A percentile compares a stretch with the other conserved stretches of the same genome.
Evolutionary conservation across 208 protist species (phyloP).

Genomic region (Sergeia podlipaevii): DNA sequence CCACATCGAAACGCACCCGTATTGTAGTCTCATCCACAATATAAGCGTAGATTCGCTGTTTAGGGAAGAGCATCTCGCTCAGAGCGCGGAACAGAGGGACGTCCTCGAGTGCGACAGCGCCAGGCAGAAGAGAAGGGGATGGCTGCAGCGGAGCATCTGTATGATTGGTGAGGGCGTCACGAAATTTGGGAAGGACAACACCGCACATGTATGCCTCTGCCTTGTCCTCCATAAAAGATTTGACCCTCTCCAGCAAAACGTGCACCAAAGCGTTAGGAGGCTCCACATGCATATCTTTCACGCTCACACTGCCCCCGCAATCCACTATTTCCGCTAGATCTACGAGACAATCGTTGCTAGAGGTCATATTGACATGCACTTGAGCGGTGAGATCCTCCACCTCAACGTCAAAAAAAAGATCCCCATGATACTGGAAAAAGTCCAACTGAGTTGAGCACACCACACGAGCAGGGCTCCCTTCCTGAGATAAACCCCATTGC

Average conservation of each 20-base stretch:
- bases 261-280: slow-evolving; percentile 23
- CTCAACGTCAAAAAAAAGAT: not conserved
- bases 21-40: too few species aligned
- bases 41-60: too few species aligned
- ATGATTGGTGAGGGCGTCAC: slow-evolving; percentile 11
- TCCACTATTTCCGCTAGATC: not conserved
- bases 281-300: slow-evolving; percentile 6
- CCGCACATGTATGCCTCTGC: slow-evolving; percentile 17
- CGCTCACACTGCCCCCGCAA: slow-evolving; percentile 17
- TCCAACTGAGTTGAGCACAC: not conserved
- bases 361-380: too few species aligned
- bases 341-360: slow-evolving; percentile 7
- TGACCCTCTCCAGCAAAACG: not conserved
- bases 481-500: too few species aligned
- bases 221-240: slow-evolving; percentile 9
- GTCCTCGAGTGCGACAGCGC: slow-evolving; percentile 7
- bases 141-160: slow-evolving; percentile 11
- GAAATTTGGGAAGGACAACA: slow-evolving; percentile 11
- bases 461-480: not conserved
- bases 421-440: slow-evolving; percentile 8
- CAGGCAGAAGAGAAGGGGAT: slow-evolving; percentile 8
- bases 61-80: too few species aligned
- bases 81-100: slow-evolving; percentile 13
- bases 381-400: not conserved
- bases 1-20: too few species aligned